A percentile compares a stretch with the other conserved stretches of the same genome.
phyloP scores from a whole-genome alignment of 129 eudicot species.

The Apium graveolens region DNA sequence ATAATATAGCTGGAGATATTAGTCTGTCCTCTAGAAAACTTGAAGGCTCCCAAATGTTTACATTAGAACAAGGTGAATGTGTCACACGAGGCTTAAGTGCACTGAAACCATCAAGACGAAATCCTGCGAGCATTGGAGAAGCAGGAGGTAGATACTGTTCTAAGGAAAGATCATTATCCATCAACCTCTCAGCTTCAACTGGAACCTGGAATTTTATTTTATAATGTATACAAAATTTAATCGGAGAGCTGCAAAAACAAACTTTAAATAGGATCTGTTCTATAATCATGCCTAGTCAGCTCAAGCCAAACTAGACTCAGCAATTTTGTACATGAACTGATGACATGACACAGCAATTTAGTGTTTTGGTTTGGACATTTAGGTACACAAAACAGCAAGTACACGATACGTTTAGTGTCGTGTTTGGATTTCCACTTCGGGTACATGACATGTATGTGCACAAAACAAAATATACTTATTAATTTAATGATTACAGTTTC shows the following conservation, averaged over 20 bases:
- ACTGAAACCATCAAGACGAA: conserved; percentile 82
- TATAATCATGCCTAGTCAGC: neutral
- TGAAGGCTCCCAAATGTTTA: conserved; percentile 24
- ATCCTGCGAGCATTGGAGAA: conserved; percentile 87
- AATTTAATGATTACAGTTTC: too few species aligned
- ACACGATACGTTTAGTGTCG: too few species aligned
- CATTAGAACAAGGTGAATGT: conserved; percentile 64
- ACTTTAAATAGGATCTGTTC: neutral
- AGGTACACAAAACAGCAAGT: too few species aligned
- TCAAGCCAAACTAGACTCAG: neutral
- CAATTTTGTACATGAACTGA: neutral
- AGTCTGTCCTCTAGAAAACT: conserved; percentile 68
- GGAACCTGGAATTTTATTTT: conserved; percentile 49
- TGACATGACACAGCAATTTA: too few species aligned
- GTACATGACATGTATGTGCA: too few species aligned
- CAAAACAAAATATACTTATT: too few species aligned
- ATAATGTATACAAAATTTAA: neutral
- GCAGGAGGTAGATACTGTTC: conserved; percentile 75
- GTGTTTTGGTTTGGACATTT: too few species aligned
- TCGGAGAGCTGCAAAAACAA: neutral
- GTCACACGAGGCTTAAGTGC: conserved; percentile 75
- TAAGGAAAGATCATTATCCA: conserved; percentile 59
- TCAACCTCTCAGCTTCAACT: conserved; percentile 76
- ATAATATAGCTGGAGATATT: conserved; percentile 58
- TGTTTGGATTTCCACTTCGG: too few species aligned